These are phyloP conservation scores for Ilyonectria mors-panacis DNA, from an alignment of 2,329 filamentous ascomycete genomes.

Conservation along the genomic window DNA sequence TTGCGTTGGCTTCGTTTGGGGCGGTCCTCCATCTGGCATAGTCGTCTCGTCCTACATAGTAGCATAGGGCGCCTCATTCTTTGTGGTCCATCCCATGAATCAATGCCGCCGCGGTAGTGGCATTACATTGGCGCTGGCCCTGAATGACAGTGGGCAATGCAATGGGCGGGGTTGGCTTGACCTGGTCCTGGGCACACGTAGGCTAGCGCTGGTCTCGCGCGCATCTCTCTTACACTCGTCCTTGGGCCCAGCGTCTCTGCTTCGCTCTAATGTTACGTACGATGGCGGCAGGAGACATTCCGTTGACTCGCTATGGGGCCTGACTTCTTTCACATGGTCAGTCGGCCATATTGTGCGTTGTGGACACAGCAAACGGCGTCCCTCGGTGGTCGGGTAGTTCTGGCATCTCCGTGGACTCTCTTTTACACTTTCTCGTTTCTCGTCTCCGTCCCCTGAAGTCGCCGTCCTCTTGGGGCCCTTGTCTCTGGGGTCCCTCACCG, in stretches of 20 bases:
- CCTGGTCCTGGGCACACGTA: background rate
- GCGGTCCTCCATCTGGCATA: conserved; percentile 11
- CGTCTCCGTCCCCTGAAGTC: background rate
- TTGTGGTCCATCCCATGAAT: background rate
- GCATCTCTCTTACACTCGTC: background rate
- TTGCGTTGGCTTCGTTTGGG: conserved; percentile 4
- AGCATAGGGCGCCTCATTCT: conserved; percentile 12
- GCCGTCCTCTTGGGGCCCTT: background rate
- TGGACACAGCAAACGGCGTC: conserved; percentile 4
- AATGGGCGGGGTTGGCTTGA: background rate
- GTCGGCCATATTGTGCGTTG: background rate
- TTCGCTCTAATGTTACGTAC: background rate
- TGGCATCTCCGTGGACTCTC: background rate
- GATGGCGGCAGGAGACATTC: background rate
- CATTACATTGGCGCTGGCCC: background rate
- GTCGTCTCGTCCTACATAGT: conserved; percentile 18
- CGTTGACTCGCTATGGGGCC: background rate
- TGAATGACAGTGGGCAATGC: background rate
- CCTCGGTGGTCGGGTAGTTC: conserved; percentile 2
- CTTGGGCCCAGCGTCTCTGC: background rate
- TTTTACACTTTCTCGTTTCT: background rate
- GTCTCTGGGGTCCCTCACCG: too few species aligned
- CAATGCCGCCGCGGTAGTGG: background rate
- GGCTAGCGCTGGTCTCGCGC: background rate
- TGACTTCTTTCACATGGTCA: background rate